These are phyloP conservation scores for Onygena corvina DNA, from an alignment of 2,329 filamentous ascomycete species.

Conservation along the genomic window DNA sequence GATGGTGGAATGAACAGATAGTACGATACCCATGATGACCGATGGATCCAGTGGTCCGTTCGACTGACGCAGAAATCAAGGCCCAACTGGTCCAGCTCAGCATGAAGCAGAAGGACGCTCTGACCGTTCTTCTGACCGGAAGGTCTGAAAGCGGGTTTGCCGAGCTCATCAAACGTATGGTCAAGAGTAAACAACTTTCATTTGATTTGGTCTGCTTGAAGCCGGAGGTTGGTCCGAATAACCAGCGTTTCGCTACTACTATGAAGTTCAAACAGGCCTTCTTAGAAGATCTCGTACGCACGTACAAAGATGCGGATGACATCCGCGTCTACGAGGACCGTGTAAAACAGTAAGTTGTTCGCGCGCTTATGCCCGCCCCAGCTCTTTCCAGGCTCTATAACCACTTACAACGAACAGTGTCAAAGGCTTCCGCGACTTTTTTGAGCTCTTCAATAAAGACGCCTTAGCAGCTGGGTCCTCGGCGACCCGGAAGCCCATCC, in stretches of 20 bases:
- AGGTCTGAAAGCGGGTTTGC: slow-evolving; percentile 65
- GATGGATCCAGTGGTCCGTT: not conserved
- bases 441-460: slow-evolving; percentile 60
- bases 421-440: slow-evolving; percentile 73
- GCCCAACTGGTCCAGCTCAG: slow-evolving; percentile 64
- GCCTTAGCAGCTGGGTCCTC: slow-evolving; percentile 34
- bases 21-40: slow-evolving; percentile 36
- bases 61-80: slow-evolving; percentile 19
- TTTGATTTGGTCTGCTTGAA: slow-evolving; percentile 87
- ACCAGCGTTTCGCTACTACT: slow-evolving; percentile 66
- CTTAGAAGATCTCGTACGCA: slow-evolving; percentile 67
- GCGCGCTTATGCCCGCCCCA: not conserved
- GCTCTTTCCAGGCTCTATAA: slow-evolving; percentile 12
- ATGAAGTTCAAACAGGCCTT: slow-evolving; percentile 89
- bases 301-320: slow-evolving; percentile 71
- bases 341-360: slow-evolving; percentile 41
- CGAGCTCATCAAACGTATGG: slow-evolving; percentile 69
- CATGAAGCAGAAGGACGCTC: slow-evolving; percentile 69
- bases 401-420: slow-evolving; percentile 37
- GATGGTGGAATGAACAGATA: slow-evolving; percentile 95
- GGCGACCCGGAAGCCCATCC: slow-evolving; percentile 52
- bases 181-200: slow-evolving; percentile 61
- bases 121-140: slow-evolving; percentile 80
- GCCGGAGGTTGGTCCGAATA: slow-evolving; percentile 66
- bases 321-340: slow-evolving; percentile 58